A percentile compares a stretch with the other conserved stretches of the same genome.
Evolutionary conservation across 176 grass and related monocot genomes (phyloP).

Genomic region (Otatea glauca): DNA sequence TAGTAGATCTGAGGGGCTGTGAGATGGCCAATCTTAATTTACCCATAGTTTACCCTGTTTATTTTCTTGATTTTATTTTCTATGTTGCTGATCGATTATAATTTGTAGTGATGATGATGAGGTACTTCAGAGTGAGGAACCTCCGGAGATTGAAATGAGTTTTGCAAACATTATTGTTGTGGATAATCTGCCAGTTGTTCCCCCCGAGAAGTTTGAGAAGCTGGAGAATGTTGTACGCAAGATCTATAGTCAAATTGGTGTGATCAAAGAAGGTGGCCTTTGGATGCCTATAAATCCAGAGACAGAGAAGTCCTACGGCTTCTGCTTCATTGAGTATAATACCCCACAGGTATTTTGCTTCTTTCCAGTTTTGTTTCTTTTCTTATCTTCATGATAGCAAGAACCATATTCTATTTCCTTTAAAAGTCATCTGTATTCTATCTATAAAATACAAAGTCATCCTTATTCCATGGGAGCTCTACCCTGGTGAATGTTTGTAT

Average conservation of each 20-base stretch:
- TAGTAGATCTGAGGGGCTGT: not conserved
- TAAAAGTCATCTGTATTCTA: conserved; percentile 7
- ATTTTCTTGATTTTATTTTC: conserved; percentile 3
- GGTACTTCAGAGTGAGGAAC: conserved; percentile 62
- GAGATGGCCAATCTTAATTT: not conserved
- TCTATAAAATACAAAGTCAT: not conserved
- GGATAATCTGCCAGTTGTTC: conserved; percentile 82
- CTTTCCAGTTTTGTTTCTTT: not conserved
- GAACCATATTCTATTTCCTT: not conserved
- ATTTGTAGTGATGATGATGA: conserved; percentile 80
- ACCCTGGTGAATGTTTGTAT: conserved; percentile 4
- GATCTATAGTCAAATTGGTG: conserved; percentile 81
- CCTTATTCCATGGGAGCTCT: not conserved
- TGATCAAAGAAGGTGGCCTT: conserved; percentile 79
- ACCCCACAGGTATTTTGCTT: conserved; percentile 69
- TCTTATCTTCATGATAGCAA: conserved; percentile 16
- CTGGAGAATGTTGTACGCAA: conserved; percentile 78
- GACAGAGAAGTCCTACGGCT: conserved; percentile 78
- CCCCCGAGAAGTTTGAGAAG: conserved; percentile 87
- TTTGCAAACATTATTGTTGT: conserved; percentile 71
- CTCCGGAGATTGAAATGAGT: conserved; percentile 69
- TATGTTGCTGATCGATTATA: not conserved
- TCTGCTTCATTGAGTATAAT: conserved; percentile 86
- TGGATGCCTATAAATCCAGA: conserved; percentile 85
- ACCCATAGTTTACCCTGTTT: not conserved